Conservation (phyloP, 129 eudicot genomes). For the Solidago caesia region DNA sequence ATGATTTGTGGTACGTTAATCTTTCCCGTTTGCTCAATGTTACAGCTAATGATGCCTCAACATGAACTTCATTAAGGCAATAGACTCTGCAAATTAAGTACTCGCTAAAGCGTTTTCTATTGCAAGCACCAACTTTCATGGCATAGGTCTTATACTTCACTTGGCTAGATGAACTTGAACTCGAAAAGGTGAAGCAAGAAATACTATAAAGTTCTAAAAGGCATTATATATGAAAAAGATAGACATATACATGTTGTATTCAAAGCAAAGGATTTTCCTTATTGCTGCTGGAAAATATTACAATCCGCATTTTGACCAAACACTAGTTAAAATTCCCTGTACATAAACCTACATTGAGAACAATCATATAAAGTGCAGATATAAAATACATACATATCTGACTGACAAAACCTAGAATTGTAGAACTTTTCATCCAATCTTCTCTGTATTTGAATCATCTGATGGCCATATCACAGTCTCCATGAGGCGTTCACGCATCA, state of each 20-base stretch:
- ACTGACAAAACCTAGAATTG: neutral
- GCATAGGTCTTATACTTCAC: too few relatives aligned
- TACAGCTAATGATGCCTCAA: neutral
- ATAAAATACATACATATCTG: slow-evolving; percentile 1
- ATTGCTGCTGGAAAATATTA: slow-evolving; percentile 2
- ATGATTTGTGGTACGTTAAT: neutral
- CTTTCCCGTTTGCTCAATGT: neutral
- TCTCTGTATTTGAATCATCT: slow-evolving; percentile 63
- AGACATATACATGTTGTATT: neutral
- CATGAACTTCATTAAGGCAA: neutral
- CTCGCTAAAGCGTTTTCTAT: too few relatives aligned
- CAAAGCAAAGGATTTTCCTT: neutral
- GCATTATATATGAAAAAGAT: neutral
- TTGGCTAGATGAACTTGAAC: too few relatives aligned
- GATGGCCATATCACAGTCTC: slow-evolving; percentile 86
- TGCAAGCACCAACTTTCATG: too few relatives aligned
- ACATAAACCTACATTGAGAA: slow-evolving; percentile 21
- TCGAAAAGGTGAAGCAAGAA: neutral
- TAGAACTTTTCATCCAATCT: slow-evolving; percentile 35
- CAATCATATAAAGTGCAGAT: neutral
- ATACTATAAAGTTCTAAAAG: neutral
- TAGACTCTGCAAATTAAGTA: neutral
- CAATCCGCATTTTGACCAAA: neutral
- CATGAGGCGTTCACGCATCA: slow-evolving; percentile 81
- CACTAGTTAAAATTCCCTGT: neutral